Percentiles rank a stretch among this genome's conserved stretches.
Conservation (phyloP, 371 early-diverging fungal genomes). For the Mucor lusitanicus region DNA sequence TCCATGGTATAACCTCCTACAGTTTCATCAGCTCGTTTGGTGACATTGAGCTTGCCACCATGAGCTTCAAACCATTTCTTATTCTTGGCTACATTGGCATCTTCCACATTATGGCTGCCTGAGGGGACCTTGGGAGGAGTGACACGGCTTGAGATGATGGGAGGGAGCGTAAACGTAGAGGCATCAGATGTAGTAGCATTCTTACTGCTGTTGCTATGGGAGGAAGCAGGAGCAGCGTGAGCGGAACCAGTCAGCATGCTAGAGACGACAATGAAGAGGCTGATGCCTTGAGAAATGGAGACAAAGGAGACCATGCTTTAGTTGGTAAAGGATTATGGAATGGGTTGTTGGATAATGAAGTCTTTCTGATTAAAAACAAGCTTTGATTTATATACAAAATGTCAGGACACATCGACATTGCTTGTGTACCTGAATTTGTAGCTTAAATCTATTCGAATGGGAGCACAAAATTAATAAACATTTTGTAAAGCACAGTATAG, state of each 20-base stretch:
- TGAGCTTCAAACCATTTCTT: constrained; percentile 4
- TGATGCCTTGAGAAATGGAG: constrained; percentile 11
- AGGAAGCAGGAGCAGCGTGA: constrained; percentile 13
- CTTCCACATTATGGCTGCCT: constrained; percentile 2
- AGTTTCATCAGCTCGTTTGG: neutral
- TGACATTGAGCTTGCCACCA: neutral
- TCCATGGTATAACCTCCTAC: constrained; percentile 16
- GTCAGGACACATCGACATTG: neutral
- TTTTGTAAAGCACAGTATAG: neutral
- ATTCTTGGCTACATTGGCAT: constrained; percentile 2
- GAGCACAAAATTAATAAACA: neutral
- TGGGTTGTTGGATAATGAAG: neutral
- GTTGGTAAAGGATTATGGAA: neutral
- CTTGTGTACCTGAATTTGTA: neutral
- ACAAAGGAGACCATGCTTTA: constrained; percentile 18
- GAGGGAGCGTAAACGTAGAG: constrained; percentile 2
- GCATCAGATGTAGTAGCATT: neutral
- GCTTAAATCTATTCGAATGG: neutral
- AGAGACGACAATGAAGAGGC: neutral
- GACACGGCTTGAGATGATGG: constrained; percentile 10
- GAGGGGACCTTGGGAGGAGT: neutral
- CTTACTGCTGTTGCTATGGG: neutral
- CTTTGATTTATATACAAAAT: neutral
- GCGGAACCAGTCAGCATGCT: constrained; percentile 2
- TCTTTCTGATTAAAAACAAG: neutral